phyloP scores from a whole-genome alignment of 1,284 basidiomycete genomes.

The Pyrrhoderma lamaoense region DNA sequence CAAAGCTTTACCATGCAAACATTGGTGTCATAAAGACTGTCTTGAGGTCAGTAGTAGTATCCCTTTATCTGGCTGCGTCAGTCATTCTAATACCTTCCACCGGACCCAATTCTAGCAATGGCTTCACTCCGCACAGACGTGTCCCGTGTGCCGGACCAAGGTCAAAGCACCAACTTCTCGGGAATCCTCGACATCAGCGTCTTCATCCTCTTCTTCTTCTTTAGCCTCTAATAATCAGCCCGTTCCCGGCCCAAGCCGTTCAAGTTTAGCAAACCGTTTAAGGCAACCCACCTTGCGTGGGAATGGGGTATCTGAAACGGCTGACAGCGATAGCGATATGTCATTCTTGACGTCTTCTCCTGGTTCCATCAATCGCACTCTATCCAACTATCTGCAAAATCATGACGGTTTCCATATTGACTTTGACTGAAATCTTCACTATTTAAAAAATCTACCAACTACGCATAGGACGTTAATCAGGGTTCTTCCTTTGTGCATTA shows the following conservation, averaged over 20 bases:
- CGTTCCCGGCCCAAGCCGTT: neutral
- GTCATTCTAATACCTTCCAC: neutral
- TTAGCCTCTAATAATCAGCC: neutral
- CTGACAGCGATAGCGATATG: constrained; percentile 34
- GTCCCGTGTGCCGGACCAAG: constrained; percentile 55
- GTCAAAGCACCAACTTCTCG: constrained; percentile 4
- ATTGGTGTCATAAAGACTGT: constrained; percentile 72
- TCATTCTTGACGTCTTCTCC: constrained; percentile 39
- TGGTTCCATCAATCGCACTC: no score
- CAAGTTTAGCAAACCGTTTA: neutral
- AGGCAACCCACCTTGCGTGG: constrained; percentile 19
- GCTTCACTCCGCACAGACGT: constrained; percentile 56
- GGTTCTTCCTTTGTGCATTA: no score
- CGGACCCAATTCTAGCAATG: constrained; percentile 34
- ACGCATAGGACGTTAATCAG: no score
- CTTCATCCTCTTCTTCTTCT: no score
- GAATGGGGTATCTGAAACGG: constrained; percentile 38
- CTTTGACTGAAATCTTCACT: no score
- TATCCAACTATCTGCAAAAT: no score
- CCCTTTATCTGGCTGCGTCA: neutral
- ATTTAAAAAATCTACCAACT: no score
- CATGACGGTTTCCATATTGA: no score
- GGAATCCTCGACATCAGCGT: neutral
- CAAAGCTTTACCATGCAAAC: constrained; percentile 58
- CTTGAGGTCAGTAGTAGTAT: constrained; percentile 48